Evolutionary conservation across 2,329 filamentous ascomycete genomes (phyloP).

Genomic region (Diatrype stigma): DNA sequence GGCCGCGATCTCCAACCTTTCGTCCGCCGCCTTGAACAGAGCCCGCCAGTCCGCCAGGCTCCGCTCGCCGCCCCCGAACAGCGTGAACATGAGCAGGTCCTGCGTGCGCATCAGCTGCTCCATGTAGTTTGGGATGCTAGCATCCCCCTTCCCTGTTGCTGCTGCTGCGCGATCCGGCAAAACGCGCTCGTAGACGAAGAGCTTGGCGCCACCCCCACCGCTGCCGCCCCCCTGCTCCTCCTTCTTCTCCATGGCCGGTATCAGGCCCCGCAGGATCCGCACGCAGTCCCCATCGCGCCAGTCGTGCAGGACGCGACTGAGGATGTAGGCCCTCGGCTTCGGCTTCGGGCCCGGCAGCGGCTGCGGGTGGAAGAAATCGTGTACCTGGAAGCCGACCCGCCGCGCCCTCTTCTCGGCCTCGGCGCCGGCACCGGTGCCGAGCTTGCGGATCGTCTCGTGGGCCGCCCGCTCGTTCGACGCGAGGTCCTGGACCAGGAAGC

Average conservation of each 20-base stretch:
- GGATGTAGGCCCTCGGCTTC: constrained; percentile 29
- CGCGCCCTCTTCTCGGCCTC: too few species aligned
- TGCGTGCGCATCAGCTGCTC: constrained; percentile 9
- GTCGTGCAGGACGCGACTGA: constrained; percentile 36
- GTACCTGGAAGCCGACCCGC: constrained; percentile 24
- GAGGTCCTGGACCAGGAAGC: constrained; percentile 7
- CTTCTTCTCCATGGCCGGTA: constrained; percentile 32
- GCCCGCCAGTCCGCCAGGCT: constrained; percentile 4
- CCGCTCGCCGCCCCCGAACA: constrained; percentile 10
- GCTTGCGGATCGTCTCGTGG: not conserved
- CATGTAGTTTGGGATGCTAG: constrained; percentile 6
- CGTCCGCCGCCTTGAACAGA: constrained; percentile 7
- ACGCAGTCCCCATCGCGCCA: constrained; percentile 32
- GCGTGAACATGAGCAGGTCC: constrained; percentile 12
- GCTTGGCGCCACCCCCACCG: constrained; percentile 11
- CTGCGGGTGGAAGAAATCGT: constrained; percentile 34
- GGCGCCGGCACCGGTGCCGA: too few species aligned
- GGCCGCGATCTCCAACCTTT: constrained; percentile 3
- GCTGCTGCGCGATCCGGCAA: constrained; percentile 10
- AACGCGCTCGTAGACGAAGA: constrained; percentile 9
- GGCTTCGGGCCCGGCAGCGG: constrained; percentile 20
- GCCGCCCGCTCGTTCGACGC: constrained; percentile 4
- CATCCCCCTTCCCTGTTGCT: too few species aligned
- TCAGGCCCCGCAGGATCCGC: constrained; percentile 29
- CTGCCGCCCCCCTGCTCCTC: too few species aligned